Percentiles rank a stretch among this genome's conserved stretches.
These are phyloP conservation scores for Oryza coarctata DNA, from an alignment of 176 grass and related monocot genomes.

Conservation along the genomic window DNA sequence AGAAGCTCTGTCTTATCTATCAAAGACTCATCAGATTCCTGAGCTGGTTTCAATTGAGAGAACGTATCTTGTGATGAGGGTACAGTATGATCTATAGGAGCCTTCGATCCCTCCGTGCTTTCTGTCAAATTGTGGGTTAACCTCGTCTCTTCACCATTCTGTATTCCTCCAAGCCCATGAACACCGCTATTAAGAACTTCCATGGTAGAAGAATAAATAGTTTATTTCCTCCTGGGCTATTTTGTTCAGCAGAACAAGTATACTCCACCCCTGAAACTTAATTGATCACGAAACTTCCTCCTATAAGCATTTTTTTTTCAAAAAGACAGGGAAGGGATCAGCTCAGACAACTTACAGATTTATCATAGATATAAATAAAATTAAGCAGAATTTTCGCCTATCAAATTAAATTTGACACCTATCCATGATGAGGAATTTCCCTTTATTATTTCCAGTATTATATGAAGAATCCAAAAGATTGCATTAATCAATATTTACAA, in stretches of 20 bases:
- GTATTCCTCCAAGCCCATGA: background rate
- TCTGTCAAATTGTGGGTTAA: conserved; percentile 24
- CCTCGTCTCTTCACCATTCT: conserved; percentile 17
- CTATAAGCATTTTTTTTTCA: conserved; percentile 23
- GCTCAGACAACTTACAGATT: background rate
- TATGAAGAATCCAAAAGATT: background rate
- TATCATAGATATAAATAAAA: background rate
- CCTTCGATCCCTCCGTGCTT: background rate
- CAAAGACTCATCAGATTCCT: background rate
- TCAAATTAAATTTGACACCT: background rate
- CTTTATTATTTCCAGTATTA: background rate
- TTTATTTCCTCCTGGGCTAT: background rate
- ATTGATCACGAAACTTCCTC: background rate
- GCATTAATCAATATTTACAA: background rate
- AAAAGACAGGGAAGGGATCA: background rate
- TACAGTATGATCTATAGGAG: background rate
- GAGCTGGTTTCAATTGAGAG: background rate
- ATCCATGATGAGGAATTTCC: background rate
- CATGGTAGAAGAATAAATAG: conserved; percentile 13
- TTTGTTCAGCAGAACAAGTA: conserved; percentile 14
- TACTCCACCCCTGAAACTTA: conserved; percentile 7
- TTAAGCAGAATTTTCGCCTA: background rate
- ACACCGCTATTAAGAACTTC: conserved; percentile 37
- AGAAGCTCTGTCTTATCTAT: conserved; percentile 15
- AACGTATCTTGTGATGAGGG: conserved; percentile 11